A percentile compares a stretch with the other conserved stretches of the same genome.
Evolutionary conservation across 169 alveolate species (phyloP).

Genomic region (Cardiosporidium cionae): DNA sequence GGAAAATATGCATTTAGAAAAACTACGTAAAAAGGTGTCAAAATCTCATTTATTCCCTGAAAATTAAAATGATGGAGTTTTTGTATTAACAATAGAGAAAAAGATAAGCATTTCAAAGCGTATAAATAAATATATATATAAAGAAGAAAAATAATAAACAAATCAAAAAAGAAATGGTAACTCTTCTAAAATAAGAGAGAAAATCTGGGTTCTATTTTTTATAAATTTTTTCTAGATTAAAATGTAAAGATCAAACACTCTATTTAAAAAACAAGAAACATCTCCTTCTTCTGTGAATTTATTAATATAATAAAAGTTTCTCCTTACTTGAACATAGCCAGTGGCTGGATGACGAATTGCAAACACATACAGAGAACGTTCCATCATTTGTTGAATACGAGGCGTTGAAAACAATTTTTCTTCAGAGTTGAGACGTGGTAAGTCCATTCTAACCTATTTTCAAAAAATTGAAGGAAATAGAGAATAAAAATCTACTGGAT

Average conservation of each 20-base stretch:
- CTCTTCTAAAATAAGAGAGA: not conserved
- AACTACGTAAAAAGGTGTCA: constrained; percentile 65
- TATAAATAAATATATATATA: not conserved
- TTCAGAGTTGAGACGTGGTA: too few relatives aligned
- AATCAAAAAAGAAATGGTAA: not conserved
- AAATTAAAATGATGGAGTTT: not conserved
- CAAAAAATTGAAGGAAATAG: too few relatives aligned
- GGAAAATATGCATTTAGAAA: too few relatives aligned
- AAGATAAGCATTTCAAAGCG: not conserved
- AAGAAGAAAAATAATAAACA: not conserved
- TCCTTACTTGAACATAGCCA: constrained; percentile 75
- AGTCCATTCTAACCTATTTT: too few relatives aligned
- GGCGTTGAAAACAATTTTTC: too few relatives aligned
- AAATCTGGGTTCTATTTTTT: not conserved
- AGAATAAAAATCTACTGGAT: too few relatives aligned
- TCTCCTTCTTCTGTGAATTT: not conserved
- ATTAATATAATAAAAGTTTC: not conserved
- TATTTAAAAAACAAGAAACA: not conserved
- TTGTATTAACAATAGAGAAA: not conserved
- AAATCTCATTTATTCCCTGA: constrained; percentile 82
- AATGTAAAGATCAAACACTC: not conserved
- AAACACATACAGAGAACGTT: constrained; percentile 78
- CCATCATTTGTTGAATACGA: too few relatives aligned
- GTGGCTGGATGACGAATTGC: constrained; percentile 85
- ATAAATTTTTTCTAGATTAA: not conserved